phyloP scores from a whole-genome alignment of 2,329 filamentous ascomycete genomes.

The Dothiorella sarmentorum region DNA sequence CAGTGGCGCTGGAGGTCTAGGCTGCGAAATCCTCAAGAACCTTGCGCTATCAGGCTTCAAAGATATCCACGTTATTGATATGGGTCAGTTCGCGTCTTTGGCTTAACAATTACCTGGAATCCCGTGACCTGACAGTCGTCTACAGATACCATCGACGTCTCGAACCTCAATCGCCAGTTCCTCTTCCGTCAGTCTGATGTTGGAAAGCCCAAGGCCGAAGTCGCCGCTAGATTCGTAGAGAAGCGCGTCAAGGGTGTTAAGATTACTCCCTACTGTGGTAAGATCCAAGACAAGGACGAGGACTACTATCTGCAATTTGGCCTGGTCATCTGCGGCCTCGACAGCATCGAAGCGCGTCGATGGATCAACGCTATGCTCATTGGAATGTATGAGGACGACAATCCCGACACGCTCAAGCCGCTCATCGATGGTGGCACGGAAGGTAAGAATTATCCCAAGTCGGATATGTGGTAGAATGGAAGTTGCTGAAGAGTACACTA shows the following conservation, averaged over 20 bases:
- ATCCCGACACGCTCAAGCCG: constrained; percentile 84
- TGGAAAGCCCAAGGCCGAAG: constrained; percentile 88
- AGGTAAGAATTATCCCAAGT: constrained; percentile 48
- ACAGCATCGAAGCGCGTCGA: constrained; percentile 94
- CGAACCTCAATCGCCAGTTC: constrained; percentile 96
- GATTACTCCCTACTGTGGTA: constrained; percentile 90
- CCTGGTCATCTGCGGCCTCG: constrained; percentile 86
- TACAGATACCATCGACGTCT: constrained; percentile 93
- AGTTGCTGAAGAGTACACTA: constrained; percentile 27
- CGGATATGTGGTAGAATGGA: background rate
- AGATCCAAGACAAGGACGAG: constrained; percentile 95
- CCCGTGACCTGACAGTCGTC: constrained; percentile 15
- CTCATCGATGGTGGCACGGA: constrained; percentile 96
- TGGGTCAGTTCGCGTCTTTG: constrained; percentile 59
- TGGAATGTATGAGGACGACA: constrained; percentile 79
- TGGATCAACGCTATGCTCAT: constrained; percentile 98
- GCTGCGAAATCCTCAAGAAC: constrained; percentile 96
- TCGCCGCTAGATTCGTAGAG: constrained; percentile 89
- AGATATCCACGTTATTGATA: constrained; percentile 97
- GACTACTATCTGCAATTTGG: constrained; percentile 97
- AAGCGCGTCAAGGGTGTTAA: constrained; percentile 82
- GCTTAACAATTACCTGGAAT: background rate
- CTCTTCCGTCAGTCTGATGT: constrained; percentile 90
- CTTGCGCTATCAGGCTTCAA: constrained; percentile 93
- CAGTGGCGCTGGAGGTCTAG: constrained; percentile 88